phyloP scores from a whole-genome alignment of 495 filamentous ascomycete species.

The Tuber microsphaerosporum region DNA sequence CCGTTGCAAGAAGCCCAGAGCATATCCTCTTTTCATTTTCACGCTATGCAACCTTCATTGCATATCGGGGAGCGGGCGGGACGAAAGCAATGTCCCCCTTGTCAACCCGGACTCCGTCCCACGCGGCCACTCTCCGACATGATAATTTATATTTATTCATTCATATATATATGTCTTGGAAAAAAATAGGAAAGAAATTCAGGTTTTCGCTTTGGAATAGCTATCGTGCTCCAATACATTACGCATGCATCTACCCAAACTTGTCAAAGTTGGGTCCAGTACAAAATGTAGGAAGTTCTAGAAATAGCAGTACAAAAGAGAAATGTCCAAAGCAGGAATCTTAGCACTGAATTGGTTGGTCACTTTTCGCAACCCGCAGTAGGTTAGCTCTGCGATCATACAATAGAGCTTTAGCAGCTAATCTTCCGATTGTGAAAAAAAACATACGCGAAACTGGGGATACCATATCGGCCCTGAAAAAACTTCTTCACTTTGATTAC shows the following conservation, averaged over 20 bases:
- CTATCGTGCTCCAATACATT: not conserved
- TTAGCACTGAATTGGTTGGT: not conserved
- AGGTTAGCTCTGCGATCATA: not conserved
- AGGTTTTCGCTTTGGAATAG: not conserved
- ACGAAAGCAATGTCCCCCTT: not conserved
- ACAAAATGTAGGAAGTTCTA: not conserved
- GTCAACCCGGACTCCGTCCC: slow-evolving; percentile 1
- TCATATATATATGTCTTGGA: not conserved
- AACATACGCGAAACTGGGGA: not conserved
- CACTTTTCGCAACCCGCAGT: not conserved
- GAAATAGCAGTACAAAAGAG: not conserved
- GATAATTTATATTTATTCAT: not conserved
- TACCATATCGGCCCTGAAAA: not conserved
- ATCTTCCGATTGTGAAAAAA: not conserved
- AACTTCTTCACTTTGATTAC: not conserved
- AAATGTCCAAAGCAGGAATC: not conserved
- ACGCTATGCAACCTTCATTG: not conserved
- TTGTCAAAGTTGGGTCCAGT: not conserved
- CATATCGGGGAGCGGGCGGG: slow-evolving; percentile 2
- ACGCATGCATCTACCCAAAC: not conserved
- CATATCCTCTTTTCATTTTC: not conserved
- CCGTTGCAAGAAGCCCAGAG: not conserved
- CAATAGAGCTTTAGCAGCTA: not conserved
- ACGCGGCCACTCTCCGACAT: not conserved
- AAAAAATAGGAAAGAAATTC: not conserved